phyloP scores from a whole-genome alignment of 129 eudicot species.

The Arctium minus region DNA sequence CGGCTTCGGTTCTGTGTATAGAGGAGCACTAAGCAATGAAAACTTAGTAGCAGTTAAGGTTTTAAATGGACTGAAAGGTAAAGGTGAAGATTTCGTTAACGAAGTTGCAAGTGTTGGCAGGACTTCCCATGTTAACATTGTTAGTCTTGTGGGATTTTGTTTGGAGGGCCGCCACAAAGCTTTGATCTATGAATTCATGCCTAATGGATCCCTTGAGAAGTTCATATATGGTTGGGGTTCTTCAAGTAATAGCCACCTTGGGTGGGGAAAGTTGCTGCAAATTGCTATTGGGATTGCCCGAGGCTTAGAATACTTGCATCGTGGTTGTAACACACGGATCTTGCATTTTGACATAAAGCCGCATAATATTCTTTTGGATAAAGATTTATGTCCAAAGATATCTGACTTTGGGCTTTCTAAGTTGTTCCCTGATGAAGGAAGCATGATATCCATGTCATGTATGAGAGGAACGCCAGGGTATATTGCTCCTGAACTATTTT shows the following conservation, averaged over 20 bases:
- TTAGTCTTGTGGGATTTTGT: conserved; percentile 35
- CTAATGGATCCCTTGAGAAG: conserved; percentile 50
- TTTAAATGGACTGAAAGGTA: conserved; percentile 21
- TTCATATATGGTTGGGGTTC: conserved; percentile 8
- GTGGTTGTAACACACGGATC: conserved; percentile 29
- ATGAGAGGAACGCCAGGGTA: conserved; percentile 32
- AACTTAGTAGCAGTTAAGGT: conserved; percentile 43
- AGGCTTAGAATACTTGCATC: conserved; percentile 31
- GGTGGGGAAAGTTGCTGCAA: conserved; percentile 23
- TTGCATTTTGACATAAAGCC: conserved; percentile 45
- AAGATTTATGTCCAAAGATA: conserved; percentile 32
- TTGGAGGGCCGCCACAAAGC: conserved; percentile 34
- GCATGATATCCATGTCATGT: conserved; percentile 15
- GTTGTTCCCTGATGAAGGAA: conserved; percentile 5
- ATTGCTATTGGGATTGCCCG: conserved; percentile 30
- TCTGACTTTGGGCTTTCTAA: conserved; percentile 33
- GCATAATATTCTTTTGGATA: conserved; percentile 24
- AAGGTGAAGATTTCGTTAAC: conserved; percentile 40
- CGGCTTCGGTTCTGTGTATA: conserved; percentile 46
- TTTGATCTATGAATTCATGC: conserved; percentile 42
- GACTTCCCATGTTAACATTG: conserved; percentile 42
- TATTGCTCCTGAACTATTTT: conserved; percentile 38
- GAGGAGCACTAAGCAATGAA: conserved; percentile 33
- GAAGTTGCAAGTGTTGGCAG: conserved; percentile 44
- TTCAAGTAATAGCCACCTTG: not conserved